phyloP scores from a whole-genome alignment of 164 flowering plant genomes.

The Sedum album region DNA sequence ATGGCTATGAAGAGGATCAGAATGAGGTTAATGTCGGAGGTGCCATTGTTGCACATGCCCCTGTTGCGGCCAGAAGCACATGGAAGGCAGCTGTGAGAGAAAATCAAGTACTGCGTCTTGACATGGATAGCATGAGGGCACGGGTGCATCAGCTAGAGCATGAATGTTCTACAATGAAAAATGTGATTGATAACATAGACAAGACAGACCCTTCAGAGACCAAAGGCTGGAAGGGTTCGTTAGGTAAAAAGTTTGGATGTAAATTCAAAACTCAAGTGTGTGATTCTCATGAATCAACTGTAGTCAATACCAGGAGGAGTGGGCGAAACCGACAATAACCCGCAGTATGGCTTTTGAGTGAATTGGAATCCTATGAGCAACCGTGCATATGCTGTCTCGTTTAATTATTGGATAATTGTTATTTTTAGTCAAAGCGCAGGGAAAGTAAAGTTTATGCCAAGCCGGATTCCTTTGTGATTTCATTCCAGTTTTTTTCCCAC shows the following conservation, averaged over 20 bases:
- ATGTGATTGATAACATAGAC: slow-evolving; percentile 67
- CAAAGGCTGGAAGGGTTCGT: slow-evolving; percentile 37
- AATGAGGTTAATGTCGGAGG: slow-evolving; percentile 10
- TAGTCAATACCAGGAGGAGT: slow-evolving; percentile 37
- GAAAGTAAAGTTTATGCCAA: not conserved
- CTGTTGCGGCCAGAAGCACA: slow-evolving; percentile 14
- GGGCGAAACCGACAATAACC: slow-evolving; percentile 20
- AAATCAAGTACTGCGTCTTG: slow-evolving; percentile 79
- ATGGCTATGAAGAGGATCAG: slow-evolving; percentile 14
- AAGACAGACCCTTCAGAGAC: slow-evolving; percentile 17
- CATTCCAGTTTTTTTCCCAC: slow-evolving; percentile 2
- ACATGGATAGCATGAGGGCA: slow-evolving; percentile 92
- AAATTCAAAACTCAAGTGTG: slow-evolving; percentile 95
- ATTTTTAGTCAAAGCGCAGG: not conserved
- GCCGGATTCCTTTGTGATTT: not conserved
- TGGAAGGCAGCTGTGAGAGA: slow-evolving; percentile 71
- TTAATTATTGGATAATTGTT: not conserved
- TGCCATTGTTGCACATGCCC: not conserved
- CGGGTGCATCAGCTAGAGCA: slow-evolving; percentile 85
- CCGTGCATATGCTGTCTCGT: not conserved
- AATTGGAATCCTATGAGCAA: not conserved
- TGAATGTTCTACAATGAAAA: slow-evolving; percentile 82
- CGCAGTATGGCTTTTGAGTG: not conserved
- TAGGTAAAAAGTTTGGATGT: slow-evolving; percentile 63
- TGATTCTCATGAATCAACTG: slow-evolving; percentile 75